Percentiles rank a stretch among this genome's conserved stretches.
These are phyloP conservation scores for Crithidia sp. DNA, from an alignment of 208 protist species.

Conservation along the genomic window DNA sequence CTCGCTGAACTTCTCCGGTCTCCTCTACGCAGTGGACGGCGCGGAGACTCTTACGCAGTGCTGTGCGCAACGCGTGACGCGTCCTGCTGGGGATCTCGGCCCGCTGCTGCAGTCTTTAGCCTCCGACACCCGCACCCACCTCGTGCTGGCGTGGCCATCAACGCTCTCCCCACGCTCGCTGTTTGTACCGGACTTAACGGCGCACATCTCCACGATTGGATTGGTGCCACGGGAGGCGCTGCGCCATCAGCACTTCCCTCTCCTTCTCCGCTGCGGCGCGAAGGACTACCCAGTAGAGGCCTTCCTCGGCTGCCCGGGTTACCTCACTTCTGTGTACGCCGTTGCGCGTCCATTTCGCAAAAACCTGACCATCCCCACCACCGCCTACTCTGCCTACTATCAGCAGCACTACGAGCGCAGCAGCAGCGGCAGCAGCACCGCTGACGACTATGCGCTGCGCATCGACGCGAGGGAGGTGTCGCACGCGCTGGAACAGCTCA, in stretches of 20 bases:
- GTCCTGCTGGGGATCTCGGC: slow-evolving; percentile 52
- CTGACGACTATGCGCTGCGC: slow-evolving; percentile 23
- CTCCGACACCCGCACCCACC: slow-evolving; percentile 25
- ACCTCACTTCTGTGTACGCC: slow-evolving; percentile 44
- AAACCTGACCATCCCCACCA: slow-evolving; percentile 27
- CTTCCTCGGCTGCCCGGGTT: slow-evolving; percentile 76
- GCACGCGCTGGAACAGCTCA: slow-evolving; percentile 12
- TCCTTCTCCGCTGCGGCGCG: slow-evolving; percentile 29
- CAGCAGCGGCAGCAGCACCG: neutral
- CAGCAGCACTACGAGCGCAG: slow-evolving; percentile 27
- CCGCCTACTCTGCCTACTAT: slow-evolving; percentile 33
- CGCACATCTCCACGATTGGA: slow-evolving; percentile 34
- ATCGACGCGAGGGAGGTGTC: slow-evolving; percentile 30
- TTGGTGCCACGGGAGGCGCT: slow-evolving; percentile 20
- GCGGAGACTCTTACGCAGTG: slow-evolving; percentile 31
- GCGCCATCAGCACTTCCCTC: slow-evolving; percentile 27
- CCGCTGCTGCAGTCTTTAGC: slow-evolving; percentile 51
- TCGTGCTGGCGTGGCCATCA: slow-evolving; percentile 42
- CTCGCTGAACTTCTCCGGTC: slow-evolving; percentile 62
- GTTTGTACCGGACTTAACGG: slow-evolving; percentile 32
- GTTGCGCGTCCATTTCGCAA: slow-evolving; percentile 31
- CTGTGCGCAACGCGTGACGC: slow-evolving; percentile 26
- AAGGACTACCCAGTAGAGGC: slow-evolving; percentile 44
- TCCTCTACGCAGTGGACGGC: slow-evolving; percentile 67
- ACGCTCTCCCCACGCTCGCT: slow-evolving; percentile 22